Evolutionary conservation across 2,329 filamentous ascomycete genomes (phyloP).

Genomic region (Alternaria angustiovoidea): DNA sequence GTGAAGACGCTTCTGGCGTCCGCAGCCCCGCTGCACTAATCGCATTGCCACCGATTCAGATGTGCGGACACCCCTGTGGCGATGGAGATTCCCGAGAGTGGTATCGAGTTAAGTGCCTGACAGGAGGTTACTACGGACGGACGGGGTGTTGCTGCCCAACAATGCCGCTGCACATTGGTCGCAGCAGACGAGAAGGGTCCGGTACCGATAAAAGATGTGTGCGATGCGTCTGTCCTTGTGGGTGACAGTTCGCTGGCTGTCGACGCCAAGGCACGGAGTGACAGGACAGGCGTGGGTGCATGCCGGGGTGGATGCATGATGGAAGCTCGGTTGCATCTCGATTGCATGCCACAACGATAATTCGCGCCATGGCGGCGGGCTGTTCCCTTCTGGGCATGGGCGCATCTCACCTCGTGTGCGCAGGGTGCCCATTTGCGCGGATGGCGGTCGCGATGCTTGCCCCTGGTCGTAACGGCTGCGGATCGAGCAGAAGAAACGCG

Average conservation of each 20-base stretch:
- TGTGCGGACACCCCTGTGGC: constrained; percentile 17
- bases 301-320: constrained; percentile 25
- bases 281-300: constrained; percentile 25
- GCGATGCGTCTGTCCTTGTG: constrained; percentile 7
- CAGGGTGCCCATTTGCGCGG: constrained; percentile 32
- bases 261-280: constrained; percentile 24
- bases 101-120: constrained; percentile 11
- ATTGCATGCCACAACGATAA: constrained; percentile 32
- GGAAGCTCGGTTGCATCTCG: constrained; percentile 37
- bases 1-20: constrained; percentile 19
- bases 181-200: not conserved
- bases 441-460: constrained; percentile 27
- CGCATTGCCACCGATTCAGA: constrained; percentile 26
- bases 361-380: constrained; percentile 29
- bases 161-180: not conserved
- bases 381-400: constrained; percentile 24
- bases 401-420: constrained; percentile 32
- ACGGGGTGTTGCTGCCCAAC: constrained; percentile 20
- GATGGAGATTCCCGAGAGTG: constrained; percentile 25
- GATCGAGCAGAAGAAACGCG: constrained; percentile 25
- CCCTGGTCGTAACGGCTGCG: constrained; percentile 35
- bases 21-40: constrained; percentile 25
- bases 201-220: not conserved
- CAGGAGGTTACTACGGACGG: not conserved
- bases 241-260: constrained; percentile 17